Conservation (phyloP, 2,329 filamentous ascomycete genomes). For the Seiridium unicorne region DNA sequence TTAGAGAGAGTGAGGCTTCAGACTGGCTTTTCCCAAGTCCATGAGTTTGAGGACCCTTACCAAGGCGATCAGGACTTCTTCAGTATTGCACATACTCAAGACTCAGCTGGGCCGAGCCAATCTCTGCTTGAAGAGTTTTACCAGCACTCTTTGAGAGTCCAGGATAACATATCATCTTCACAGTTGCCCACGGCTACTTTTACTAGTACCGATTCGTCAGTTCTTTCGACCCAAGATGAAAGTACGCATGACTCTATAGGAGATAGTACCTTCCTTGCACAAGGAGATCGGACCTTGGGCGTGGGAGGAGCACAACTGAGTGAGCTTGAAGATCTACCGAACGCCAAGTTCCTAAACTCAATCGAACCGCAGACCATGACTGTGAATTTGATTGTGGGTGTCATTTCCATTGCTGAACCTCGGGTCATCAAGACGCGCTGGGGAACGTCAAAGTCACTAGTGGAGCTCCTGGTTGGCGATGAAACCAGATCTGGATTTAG, state of each 20-base stretch:
- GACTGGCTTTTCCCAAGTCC: constrained; percentile 53
- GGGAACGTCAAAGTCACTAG: constrained; percentile 60
- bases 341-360: constrained; percentile 59
- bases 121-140: constrained; percentile 64
- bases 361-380: constrained; percentile 80
- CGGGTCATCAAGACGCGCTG: constrained; percentile 67
- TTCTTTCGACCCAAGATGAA: constrained; percentile 31
- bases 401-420: constrained; percentile 69
- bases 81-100: constrained; percentile 38
- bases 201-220: constrained; percentile 30
- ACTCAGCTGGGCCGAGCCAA: constrained; percentile 31
- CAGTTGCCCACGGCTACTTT: constrained; percentile 40
- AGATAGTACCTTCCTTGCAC: constrained; percentile 15
- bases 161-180: constrained; percentile 65
- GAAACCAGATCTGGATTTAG: constrained; percentile 79
- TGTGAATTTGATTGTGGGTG: constrained; percentile 75
- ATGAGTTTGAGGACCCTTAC: constrained; percentile 30
- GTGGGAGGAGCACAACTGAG: constrained; percentile 45
- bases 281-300: constrained; percentile 19
- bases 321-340: constrained; percentile 69
- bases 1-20: constrained; percentile 43
- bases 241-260: constrained; percentile 28
- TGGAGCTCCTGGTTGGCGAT: constrained; percentile 81
- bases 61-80: constrained; percentile 44
- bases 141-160: constrained; percentile 71